Conservation (phyloP, 306 rosid species). For the Prunus mongolica region DNA sequence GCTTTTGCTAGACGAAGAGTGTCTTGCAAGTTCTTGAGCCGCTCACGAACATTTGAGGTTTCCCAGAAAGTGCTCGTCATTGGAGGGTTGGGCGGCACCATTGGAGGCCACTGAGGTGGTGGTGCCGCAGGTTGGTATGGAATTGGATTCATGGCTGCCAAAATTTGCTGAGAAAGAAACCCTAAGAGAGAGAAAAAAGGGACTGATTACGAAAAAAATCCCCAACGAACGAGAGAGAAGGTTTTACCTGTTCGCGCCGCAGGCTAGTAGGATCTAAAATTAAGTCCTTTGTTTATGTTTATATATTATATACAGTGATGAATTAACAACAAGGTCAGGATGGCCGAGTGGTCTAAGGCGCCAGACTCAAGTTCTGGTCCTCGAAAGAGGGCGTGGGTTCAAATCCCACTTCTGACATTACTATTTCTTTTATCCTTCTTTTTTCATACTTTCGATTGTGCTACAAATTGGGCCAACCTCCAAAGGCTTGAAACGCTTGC, state of each 20-base stretch:
- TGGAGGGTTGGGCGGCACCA: conserved; percentile 47
- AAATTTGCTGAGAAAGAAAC: background rate
- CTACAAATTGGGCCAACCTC: too few relatives aligned
- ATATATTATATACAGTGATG: background rate
- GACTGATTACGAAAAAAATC: background rate
- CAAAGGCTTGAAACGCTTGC: too few relatives aligned
- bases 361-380: conserved; percentile 34
- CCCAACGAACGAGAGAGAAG: background rate
- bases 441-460: too few relatives aligned
- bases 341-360: conserved; percentile 37
- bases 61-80: conserved; percentile 65
- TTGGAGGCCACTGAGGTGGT: conserved; percentile 39
- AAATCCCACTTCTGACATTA: conserved; percentile 27
- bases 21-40: conserved; percentile 52
- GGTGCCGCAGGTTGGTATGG: conserved; percentile 36
- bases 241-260: background rate
- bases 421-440: background rate
- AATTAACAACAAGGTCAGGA: background rate
- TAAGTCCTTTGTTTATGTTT: background rate
- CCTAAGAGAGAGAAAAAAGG: background rate
- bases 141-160: conserved; percentile 40
- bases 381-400: conserved; percentile 30
- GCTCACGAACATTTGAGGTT: conserved; percentile 41
- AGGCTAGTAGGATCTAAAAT: background rate
- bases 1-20: conserved; percentile 64